Evolutionary conservation across 2,329 filamentous ascomycete genomes (phyloP).

Genomic region (Zymoseptoria ardabiliae): DNA sequence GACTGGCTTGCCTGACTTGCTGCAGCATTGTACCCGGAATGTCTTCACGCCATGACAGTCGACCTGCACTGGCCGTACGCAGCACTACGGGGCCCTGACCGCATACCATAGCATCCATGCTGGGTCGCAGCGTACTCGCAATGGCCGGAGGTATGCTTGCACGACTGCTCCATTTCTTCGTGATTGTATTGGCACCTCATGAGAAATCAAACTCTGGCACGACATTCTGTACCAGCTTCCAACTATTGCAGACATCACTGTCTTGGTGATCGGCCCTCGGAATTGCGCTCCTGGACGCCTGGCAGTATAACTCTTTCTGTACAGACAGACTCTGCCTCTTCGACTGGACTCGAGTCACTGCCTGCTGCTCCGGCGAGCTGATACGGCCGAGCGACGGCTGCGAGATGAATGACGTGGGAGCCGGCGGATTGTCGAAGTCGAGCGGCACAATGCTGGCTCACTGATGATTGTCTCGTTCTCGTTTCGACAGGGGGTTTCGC

Average conservation of each 20-base stretch:
- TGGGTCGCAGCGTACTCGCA: background rate
- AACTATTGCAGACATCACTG: background rate
- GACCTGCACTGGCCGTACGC: too few species aligned
- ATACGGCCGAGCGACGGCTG: background rate
- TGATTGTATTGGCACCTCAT: background rate
- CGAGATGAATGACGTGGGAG: background rate
- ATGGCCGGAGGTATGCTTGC: background rate
- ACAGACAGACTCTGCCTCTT: background rate
- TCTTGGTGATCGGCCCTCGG: background rate
- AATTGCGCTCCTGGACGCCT: background rate
- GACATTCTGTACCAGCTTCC: background rate
- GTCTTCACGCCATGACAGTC: background rate
- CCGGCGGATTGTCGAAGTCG: background rate
- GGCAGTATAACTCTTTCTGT: background rate
- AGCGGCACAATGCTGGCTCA: background rate
- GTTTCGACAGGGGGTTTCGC: background rate
- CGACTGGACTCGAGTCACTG: background rate
- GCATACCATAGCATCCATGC: background rate
- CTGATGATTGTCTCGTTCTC: background rate
- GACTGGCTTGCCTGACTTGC: background rate
- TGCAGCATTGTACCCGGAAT: background rate
- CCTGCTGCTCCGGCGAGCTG: background rate
- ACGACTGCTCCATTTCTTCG: background rate
- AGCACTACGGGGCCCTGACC: too few species aligned
- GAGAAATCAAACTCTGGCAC: background rate